Percentiles rank a stretch among this genome's conserved stretches.
phyloP scores from a whole-genome alignment of 176 grass and related monocot species.

The Oryza coarctata region DNA sequence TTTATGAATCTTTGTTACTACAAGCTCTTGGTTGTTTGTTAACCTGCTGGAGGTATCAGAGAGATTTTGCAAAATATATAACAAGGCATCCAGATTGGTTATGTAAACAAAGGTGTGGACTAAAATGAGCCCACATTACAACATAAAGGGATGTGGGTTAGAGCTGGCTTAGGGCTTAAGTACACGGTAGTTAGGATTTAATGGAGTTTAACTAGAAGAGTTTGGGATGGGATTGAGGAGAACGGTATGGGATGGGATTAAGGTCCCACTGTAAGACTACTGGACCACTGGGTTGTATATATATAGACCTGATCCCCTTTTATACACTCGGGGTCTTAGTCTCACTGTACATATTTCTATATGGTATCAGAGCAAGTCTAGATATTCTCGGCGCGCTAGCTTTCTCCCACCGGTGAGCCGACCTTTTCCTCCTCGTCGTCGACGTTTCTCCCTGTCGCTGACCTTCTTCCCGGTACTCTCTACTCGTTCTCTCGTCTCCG shows the following conservation, averaged over 20 bases:
- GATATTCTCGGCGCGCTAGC: too few relatives aligned
- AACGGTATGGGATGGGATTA: background rate
- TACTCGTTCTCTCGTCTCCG: too few relatives aligned
- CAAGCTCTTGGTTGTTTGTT: background rate
- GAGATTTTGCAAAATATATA: background rate
- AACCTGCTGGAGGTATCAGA: background rate
- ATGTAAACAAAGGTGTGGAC: background rate
- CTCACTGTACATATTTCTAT: too few relatives aligned
- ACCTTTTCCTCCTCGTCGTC: too few relatives aligned
- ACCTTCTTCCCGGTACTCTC: too few relatives aligned
- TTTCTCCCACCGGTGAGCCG: too few relatives aligned
- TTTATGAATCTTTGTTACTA: slow-evolving; percentile 6
- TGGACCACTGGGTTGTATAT: too few relatives aligned
- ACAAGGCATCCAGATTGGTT: background rate
- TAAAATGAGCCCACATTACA: background rate
- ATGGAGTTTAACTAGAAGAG: background rate
- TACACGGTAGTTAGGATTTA: background rate
- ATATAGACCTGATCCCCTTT: too few relatives aligned
- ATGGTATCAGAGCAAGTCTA: too few relatives aligned
- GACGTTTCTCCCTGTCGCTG: too few relatives aligned
- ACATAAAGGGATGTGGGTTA: background rate
- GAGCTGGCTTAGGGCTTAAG: background rate
- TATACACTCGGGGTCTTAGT: too few relatives aligned
- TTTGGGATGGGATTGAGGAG: background rate
- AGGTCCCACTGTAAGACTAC: too few relatives aligned